Evolutionary conservation across 139 green algal species (phyloP).

Genomic region (Tetraselmis chui): DNA sequence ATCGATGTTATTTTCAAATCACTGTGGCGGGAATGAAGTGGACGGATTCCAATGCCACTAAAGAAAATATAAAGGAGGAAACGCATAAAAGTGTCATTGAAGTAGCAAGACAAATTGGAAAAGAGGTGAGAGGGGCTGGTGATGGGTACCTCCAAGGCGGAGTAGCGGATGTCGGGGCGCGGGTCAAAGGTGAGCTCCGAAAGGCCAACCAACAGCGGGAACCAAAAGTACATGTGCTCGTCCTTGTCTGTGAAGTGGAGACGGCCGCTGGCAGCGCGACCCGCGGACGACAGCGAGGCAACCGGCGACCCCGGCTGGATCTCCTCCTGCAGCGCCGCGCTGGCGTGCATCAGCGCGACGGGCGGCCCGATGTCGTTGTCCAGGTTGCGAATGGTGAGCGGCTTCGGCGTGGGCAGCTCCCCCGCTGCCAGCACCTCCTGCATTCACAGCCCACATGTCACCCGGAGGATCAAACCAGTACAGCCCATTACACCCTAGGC

Average conservation of each 20-base stretch:
- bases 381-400: conserved; percentile 6
- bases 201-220: conserved; percentile 93
- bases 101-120: no score
- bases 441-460: no score
- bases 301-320: background rate
- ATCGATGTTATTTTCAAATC: no score
- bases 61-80: no score
- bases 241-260: conserved; percentile 75
- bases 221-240: conserved; percentile 98
- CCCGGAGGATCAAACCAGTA: no score
- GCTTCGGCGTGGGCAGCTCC: background rate
- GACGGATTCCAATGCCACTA: no score
- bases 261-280: background rate
- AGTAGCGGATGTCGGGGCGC: conserved; percentile 73
- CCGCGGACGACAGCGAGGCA: background rate
- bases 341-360: background rate
- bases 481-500: no score
- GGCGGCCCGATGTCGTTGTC: background rate
- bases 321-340: background rate
- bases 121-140: no score
- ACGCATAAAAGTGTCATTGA: no score
- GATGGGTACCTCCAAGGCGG: conserved; percentile 27
- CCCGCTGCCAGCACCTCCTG: background rate
- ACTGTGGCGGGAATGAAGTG: no score
- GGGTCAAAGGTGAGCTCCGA: conserved; percentile 96